Evolutionary conservation across 116 monocot species (phyloP).

Genomic region (Dioscorea cayenensis): DNA sequence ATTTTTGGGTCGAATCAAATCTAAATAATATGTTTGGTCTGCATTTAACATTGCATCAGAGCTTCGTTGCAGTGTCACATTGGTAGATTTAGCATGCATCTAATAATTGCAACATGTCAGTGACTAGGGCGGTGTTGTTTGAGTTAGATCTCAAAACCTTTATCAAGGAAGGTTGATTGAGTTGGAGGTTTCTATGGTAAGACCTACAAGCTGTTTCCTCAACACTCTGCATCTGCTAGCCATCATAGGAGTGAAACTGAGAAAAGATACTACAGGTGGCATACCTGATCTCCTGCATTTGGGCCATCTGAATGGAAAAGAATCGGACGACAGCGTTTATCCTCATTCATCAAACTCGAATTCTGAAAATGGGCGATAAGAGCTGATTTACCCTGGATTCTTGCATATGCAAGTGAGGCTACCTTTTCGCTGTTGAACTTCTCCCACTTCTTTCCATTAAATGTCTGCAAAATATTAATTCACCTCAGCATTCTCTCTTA

Average conservation of each 20-base stretch:
- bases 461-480: slow-evolving; percentile 43
- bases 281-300: slow-evolving; percentile 93
- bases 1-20: too few species aligned
- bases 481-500: not conserved
- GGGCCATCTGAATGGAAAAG: slow-evolving; percentile 86
- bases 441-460: slow-evolving; percentile 97
- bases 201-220: not conserved
- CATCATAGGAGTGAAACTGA: not conserved
- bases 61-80: too few species aligned
- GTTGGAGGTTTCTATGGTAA: not conserved
- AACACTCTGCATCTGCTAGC: not conserved
- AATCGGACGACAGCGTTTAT: slow-evolving; percentile 84
- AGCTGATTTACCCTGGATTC: slow-evolving; percentile 85
- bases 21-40: too few species aligned
- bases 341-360: slow-evolving; percentile 97
- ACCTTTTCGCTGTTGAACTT: slow-evolving; percentile 98
- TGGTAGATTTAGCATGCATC: too few species aligned
- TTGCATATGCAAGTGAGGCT: slow-evolving; percentile 88
- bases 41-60: too few species aligned
- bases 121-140: too few species aligned
- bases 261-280: not conserved
- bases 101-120: too few species aligned
- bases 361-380: slow-evolving; percentile 93
- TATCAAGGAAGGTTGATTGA: too few species aligned
- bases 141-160: too few species aligned